A percentile compares a stretch with the other conserved stretches of the same genome.
Conservation (phyloP, 2,329 filamentous ascomycete genomes). For the Talaromyces amestolkiae region DNA sequence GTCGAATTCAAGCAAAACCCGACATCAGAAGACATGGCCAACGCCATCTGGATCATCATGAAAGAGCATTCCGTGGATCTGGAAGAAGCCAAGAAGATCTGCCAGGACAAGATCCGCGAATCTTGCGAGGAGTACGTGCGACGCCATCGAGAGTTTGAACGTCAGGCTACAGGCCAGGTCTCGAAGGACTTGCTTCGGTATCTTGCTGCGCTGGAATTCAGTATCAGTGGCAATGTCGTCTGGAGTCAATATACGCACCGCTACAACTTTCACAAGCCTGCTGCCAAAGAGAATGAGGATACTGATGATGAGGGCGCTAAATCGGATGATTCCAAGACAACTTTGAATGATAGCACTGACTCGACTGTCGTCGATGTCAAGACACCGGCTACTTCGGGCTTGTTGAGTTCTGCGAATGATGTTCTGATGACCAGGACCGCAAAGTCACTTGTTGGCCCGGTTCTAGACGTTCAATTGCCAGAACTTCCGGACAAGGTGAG, state of each 20-base stretch:
- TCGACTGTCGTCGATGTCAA: not conserved
- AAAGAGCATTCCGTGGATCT: slow-evolving; percentile 30
- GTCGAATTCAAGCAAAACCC: slow-evolving; percentile 21
- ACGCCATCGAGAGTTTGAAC: not conserved
- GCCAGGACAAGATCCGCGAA: not conserved
- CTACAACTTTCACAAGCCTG: not conserved
- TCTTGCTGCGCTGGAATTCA: not conserved
- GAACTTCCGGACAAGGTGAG: not conserved
- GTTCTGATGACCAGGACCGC: not conserved
- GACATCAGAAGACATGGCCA: slow-evolving; percentile 32
- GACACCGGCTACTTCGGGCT: not conserved
- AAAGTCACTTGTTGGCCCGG: not conserved
- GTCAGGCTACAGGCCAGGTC: not conserved
- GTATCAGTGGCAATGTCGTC: not conserved
- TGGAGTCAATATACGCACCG: not conserved
- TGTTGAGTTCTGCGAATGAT: not conserved
- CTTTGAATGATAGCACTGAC: not conserved
- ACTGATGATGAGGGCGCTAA: not conserved
- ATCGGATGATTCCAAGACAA: not conserved
- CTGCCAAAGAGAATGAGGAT: not conserved
- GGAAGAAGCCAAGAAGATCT: slow-evolving; percentile 26
- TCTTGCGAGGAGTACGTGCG: not conserved
- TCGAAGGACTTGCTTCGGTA: not conserved
- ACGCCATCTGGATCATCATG: slow-evolving; percentile 44
- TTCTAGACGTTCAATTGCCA: not conserved